Percentiles rank a stretch among this genome's conserved stretches.
phyloP scores from a whole-genome alignment of 805 yeast genomes.

The Yarrowia sp. region DNA sequence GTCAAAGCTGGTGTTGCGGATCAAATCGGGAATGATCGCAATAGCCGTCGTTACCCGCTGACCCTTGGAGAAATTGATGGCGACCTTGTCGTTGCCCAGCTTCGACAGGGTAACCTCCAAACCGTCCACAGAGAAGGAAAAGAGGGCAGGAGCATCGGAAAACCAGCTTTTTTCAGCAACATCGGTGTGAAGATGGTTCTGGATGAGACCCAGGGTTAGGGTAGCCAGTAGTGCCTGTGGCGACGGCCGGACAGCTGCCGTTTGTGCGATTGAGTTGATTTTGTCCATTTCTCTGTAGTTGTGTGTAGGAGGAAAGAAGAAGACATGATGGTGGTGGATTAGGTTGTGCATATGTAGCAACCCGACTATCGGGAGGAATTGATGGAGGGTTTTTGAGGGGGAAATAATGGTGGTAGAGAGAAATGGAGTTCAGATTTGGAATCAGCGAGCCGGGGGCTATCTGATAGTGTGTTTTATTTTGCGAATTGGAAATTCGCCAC shows the following conservation, averaged over 20 bases:
- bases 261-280: constrained; percentile 14
- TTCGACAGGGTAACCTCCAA: constrained; percentile 14
- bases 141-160: constrained; percentile 10
- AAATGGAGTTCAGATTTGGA: no score
- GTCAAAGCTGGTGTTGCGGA: constrained; percentile 1
- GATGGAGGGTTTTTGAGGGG: no score
- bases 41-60: constrained; percentile 23
- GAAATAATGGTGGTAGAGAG: no score
- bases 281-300: not conserved
- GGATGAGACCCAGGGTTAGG: constrained; percentile 16
- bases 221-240: constrained; percentile 19
- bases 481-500: no score
- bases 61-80: constrained; percentile 18
- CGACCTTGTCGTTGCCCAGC: constrained; percentile 22
- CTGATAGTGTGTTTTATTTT: no score
- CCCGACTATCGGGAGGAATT: no score
- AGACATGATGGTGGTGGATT: not conserved
- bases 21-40: constrained; percentile 12
- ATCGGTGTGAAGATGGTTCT: not conserved
- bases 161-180: constrained; percentile 9
- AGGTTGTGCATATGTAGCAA: no score
- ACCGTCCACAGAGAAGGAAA: constrained; percentile 5
- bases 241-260: not conserved
- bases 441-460: no score
- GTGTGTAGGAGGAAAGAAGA: not conserved